phyloP scores from a whole-genome alignment of 2,329 filamentous ascomycete genomes.

The Lasiodiplodia citricola region DNA sequence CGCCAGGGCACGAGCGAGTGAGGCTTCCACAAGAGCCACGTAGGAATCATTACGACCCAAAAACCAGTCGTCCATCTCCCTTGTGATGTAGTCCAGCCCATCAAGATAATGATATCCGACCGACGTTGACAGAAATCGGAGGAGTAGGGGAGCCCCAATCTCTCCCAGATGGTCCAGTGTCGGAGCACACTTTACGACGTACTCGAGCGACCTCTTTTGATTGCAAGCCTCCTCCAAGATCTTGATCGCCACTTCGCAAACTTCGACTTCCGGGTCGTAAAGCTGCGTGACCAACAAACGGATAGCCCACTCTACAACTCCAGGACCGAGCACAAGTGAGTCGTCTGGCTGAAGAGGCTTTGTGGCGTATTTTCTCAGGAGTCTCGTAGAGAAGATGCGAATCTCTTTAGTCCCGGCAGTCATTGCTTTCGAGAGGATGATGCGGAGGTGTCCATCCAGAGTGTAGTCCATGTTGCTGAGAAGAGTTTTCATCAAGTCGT shows the following conservation, averaged over 20 bases:
- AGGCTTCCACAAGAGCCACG: slow-evolving; percentile 93
- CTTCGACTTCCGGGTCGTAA: slow-evolving; percentile 96
- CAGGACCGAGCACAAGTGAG: slow-evolving; percentile 48
- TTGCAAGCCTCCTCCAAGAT: slow-evolving; percentile 98
- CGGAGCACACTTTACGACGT: slow-evolving; percentile 93
- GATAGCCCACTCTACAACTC: slow-evolving; percentile 93
- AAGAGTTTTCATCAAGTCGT: slow-evolving; percentile 87
- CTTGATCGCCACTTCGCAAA: slow-evolving; percentile 94
- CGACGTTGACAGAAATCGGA: slow-evolving; percentile 93
- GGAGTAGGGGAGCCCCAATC: slow-evolving; percentile 88
- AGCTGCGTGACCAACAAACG: slow-evolving; percentile 96
- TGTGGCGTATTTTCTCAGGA: slow-evolving; percentile 84
- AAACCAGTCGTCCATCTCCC: slow-evolving; percentile 99
- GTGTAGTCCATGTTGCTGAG: slow-evolving; percentile 93
- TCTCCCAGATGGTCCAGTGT: slow-evolving; percentile 94
- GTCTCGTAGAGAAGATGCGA: slow-evolving; percentile 85
- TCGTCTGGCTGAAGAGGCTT: slow-evolving; percentile 53
- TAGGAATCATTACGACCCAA: slow-evolving; percentile 96
- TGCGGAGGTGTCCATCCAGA: slow-evolving; percentile 81
- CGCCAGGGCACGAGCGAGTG: slow-evolving; percentile 83
- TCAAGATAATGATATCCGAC: slow-evolving; percentile 98
- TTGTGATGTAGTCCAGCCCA: slow-evolving; percentile 96
- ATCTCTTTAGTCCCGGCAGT: slow-evolving; percentile 91
- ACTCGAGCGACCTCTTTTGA: slow-evolving; percentile 86
- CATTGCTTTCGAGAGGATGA: slow-evolving; percentile 91